Evolutionary conservation across 345 rosid species (phyloP).

Genomic region (Citrus australasica): DNA sequence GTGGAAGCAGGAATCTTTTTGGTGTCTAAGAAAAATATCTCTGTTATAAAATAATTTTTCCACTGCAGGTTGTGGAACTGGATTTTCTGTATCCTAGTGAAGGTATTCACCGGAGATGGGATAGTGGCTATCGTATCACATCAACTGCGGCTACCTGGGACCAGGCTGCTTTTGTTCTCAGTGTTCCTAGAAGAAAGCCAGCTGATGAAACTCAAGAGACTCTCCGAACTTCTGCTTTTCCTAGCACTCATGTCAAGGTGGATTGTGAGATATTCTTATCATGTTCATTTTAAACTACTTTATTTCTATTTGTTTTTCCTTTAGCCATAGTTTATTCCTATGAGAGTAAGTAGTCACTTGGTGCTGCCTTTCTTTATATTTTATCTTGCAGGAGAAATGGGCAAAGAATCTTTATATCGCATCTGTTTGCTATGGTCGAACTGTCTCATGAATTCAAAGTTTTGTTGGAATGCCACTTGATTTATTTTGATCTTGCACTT

Average conservation of each 20-base stretch:
- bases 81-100: conserved; percentile 99
- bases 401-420: conserved; percentile 90
- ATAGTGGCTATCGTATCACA: conserved; percentile 85
- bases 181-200: conserved; percentile 89
- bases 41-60: background rate
- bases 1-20: background rate
- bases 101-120: conserved; percentile 98
- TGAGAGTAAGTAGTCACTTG: background rate
- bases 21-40: background rate
- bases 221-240: conserved; percentile 91
- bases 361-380: background rate
- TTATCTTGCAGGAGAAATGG: conserved; percentile 84
- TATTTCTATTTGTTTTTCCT: background rate
- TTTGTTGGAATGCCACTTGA: conserved; percentile 28
- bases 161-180: conserved; percentile 92
- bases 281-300: background rate
- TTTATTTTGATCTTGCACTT: conserved; percentile 17
- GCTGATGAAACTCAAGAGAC: conserved; percentile 95
- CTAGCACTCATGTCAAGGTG: conserved; percentile 96
- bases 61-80: conserved; percentile 79
- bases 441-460: conserved; percentile 72
- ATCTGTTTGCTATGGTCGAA: conserved; percentile 91
- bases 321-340: background rate
- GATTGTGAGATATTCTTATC: background rate
- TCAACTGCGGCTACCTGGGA: conserved; percentile 92